These are phyloP conservation scores for Nicotiana obtusifolia DNA, from an alignment of 257 asterid genomes.

Conservation along the genomic window DNA sequence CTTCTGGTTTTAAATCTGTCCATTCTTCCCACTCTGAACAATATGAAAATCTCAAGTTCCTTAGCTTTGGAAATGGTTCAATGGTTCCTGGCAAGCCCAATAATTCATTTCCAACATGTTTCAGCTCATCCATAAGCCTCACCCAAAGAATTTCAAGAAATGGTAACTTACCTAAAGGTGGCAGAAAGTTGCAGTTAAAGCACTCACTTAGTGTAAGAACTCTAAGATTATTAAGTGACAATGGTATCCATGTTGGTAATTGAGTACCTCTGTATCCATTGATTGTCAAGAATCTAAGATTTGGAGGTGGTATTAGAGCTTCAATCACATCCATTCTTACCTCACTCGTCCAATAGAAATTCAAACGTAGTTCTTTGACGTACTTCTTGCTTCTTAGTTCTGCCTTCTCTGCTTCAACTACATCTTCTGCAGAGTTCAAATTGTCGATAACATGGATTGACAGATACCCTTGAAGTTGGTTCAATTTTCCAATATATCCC, in stretches of 20 bases:
- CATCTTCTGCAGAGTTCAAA: background rate
- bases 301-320: slow-evolving; percentile 18
- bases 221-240: slow-evolving; percentile 13
- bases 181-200: slow-evolving; percentile 2
- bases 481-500: background rate
- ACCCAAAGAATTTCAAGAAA: slow-evolving; percentile 18
- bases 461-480: background rate
- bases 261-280: slow-evolving; percentile 2
- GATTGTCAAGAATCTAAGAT: background rate
- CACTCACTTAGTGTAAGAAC: slow-evolving; percentile 6
- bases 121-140: background rate
- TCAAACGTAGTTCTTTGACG: background rate
- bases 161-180: slow-evolving; percentile 22
- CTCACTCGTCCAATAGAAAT: background rate
- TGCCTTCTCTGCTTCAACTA: slow-evolving; percentile 15
- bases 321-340: background rate
- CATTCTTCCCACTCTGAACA: slow-evolving; percentile 25
- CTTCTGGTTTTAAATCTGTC: slow-evolving; percentile 21
- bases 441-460: slow-evolving; percentile 2
- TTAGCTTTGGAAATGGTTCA: slow-evolving; percentile 21
- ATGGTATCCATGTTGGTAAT: slow-evolving; percentile 19
- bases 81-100: slow-evolving; percentile 7
- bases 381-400: slow-evolving; percentile 9
- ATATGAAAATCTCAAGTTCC: background rate
- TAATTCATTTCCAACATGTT: slow-evolving; percentile 19